phyloP scores from a whole-genome alignment of 1,284 basidiomycete genomes.

The Rhodotorula sp. region DNA sequence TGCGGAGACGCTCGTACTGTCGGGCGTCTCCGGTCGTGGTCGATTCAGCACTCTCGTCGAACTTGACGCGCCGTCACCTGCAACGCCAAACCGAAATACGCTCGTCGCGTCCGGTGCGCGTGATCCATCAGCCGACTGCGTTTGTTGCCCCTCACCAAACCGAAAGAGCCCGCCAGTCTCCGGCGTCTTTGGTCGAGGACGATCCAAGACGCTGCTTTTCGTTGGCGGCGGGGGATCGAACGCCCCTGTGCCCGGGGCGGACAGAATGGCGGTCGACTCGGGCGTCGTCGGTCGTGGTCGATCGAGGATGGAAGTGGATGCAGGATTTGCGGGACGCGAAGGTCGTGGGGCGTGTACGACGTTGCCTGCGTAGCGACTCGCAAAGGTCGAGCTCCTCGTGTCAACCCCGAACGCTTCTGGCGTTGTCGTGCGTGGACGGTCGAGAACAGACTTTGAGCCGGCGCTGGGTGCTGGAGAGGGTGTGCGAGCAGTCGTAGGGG shows the following conservation, averaged over 20 bases:
- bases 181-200: too few relatives aligned
- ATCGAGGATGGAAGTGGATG: conserved; percentile 2
- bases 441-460: neutral
- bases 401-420: neutral
- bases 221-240: too few relatives aligned
- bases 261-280: neutral
- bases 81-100: too few relatives aligned
- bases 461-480: neutral
- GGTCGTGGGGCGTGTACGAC: neutral
- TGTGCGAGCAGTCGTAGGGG: neutral
- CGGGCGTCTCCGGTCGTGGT: neutral
- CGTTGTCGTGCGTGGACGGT: neutral
- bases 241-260: too few relatives aligned
- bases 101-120: too few relatives aligned
- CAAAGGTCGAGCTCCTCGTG: neutral
- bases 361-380: neutral
- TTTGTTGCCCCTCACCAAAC: too few relatives aligned
- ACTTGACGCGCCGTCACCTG: too few relatives aligned
- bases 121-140: too few relatives aligned
- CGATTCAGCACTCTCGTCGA: conserved; percentile 1
- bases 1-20: neutral
- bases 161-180: too few relatives aligned
- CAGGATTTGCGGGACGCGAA: neutral
- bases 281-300: neutral
- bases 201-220: too few relatives aligned